These are phyloP conservation scores for Fraxinus baroniana DNA, from an alignment of 305 asterid genomes.

Conservation along the genomic window DNA sequence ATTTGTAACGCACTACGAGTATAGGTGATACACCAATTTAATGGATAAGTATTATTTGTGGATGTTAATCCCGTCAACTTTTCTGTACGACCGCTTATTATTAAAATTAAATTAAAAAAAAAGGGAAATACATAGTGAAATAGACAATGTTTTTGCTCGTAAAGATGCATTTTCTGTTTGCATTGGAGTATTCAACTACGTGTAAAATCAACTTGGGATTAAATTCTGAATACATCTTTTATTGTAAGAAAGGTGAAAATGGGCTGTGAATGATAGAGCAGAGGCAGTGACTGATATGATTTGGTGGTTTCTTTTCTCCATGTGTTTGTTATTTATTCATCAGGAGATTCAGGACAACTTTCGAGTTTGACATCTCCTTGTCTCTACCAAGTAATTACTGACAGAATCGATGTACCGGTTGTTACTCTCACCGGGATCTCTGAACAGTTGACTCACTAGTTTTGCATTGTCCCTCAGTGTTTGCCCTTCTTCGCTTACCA, in stretches of 20 bases:
- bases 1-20: neutral
- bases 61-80: neutral
- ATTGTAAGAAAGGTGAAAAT: neutral
- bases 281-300: neutral
- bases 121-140: neutral
- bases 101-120: no score
- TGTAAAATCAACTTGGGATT: neutral
- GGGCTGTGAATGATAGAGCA: neutral
- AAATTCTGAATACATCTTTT: neutral
- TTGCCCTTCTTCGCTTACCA: conserved; percentile 50
- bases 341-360: neutral
- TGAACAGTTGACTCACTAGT: conserved; percentile 39
- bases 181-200: neutral
- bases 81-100: neutral
- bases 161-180: neutral
- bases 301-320: neutral
- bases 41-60: neutral
- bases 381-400: conserved; percentile 31
- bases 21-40: neutral
- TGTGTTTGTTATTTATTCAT: neutral
- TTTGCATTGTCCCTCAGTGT: conserved; percentile 47
- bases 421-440: conserved; percentile 25
- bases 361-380: conserved; percentile 12
- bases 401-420: conserved; percentile 34
- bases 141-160: neutral